Evolutionary conservation across 2,329 filamentous ascomycete species (phyloP).

Genomic region (Colletotrichum sp.): DNA sequence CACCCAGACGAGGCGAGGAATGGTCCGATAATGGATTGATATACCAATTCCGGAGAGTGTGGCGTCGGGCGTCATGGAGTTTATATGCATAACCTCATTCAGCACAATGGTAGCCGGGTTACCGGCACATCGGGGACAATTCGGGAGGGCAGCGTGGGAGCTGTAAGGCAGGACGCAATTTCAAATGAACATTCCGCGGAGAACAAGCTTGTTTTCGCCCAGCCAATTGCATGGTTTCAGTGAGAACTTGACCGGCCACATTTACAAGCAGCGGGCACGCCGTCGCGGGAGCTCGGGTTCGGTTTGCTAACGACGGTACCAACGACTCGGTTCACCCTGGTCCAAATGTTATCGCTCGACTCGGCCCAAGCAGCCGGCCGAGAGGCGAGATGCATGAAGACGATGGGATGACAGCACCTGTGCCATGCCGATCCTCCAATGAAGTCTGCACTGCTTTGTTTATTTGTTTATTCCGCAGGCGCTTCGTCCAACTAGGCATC

Average conservation of each 20-base stretch:
- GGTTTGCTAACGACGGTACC: neutral
- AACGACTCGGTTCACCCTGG: neutral
- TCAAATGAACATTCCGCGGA: neutral
- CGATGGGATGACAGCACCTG: neutral
- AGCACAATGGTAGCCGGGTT: neutral
- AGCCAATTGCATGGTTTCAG: neutral
- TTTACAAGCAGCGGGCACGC: neutral
- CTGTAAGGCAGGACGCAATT: neutral
- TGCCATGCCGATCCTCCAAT: neutral
- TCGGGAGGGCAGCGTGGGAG: neutral
- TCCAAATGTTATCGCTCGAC: neutral
- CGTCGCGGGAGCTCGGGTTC: neutral
- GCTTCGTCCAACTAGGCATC: neutral
- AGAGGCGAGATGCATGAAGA: neutral
- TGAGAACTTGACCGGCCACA: neutral
- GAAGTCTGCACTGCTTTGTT: neutral
- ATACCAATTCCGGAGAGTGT: conserved; percentile 2
- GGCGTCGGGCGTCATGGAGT: conserved; percentile 15
- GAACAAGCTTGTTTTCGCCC: neutral
- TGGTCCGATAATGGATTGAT: neutral
- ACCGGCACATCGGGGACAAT: neutral
- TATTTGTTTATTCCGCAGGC: neutral
- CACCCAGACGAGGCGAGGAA: neutral
- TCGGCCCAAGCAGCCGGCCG: neutral
- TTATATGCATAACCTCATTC: neutral